Base-by-base conservation (phyloP, 495 filamentous ascomycete genomes). In the Podospora tetraspora region DNA sequence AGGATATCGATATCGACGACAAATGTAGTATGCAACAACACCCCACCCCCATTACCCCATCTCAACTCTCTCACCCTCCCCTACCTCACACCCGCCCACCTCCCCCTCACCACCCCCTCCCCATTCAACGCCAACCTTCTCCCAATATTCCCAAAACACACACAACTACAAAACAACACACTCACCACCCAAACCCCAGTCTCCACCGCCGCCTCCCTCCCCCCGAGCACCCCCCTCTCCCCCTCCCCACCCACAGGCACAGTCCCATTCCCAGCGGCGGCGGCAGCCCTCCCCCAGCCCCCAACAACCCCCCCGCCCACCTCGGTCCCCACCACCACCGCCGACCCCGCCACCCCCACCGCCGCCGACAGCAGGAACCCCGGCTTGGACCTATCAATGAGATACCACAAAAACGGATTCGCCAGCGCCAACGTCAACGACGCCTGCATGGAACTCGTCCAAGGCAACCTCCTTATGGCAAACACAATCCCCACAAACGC, bases 111-210 rank as follows among this genome's bases (percentile, higher is more conserved):
- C 1, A 68, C 72, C 3, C 72, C 74, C 9, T 73, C 76, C 21
- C 74, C 74, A 57, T 77, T 80, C 62, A 87, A 78, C 34, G 91
- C 90, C 66, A 97, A 80, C 76, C 92, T 83, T 69, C 95, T 82
- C 10, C 95, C 95, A 73, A 98, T 91, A 77, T 97, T 97, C 25
- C 95, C 95, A 84, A 99, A 97, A 79, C 93, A 97, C 29, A 98
- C 89, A 70, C 91, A 92, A 63, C 89, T 92, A 77, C 95, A 97
- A 80, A 97, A 99, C 71, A 99, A 76, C 34, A 97, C 93, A 76
- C 91, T 96, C 29, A 92, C 83, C 70, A 97, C 87, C 94, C 95
- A 99, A 11, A 92, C 91, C 30, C 86, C 85, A 43, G 90, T 89
- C 13, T 91, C 94, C 24, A 97, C 79, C 66, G 82, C 90, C 77